Base-by-base conservation (phyloP, 192 early-diverging fungal genomes). In the Coemansia sp. region DNA sequence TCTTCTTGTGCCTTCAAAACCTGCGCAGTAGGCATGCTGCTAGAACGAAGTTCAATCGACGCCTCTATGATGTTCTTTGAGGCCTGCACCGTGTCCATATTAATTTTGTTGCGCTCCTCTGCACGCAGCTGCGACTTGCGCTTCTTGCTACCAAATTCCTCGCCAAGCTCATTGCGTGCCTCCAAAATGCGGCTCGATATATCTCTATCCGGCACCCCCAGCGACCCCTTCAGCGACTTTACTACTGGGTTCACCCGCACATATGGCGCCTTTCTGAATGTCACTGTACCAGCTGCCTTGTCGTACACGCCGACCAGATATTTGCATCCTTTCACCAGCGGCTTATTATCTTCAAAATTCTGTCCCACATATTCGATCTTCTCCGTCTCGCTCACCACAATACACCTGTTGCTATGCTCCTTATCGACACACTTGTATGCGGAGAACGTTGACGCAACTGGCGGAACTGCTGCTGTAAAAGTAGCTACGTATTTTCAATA, bases 111-210 rank as follows among this genome's bases (percentile, higher is more conserved):
- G 70, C 91, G 90, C 71, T 94, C 95, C 59, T 86, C 77, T 20
- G 91, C 89, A 17, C 85, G 85, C 63, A 98, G 90, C 63, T 88
- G 83, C 59, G 95, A 85, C 64, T 91, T 88, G 54, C 86, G 78
- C 84, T 95, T 96, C 83, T 93, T 92, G 59, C 91, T 94, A 68
- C 96, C 96, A 72, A 98, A 98, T 19, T 91, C 87, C 71, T 94
- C 87, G 63, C 95, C 95, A 55, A 98, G 83, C 57, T 85, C 82
- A 67, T 89, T 92, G 57, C 93, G 84, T 19, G 92, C 92, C 54
- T 75, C 64, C 57, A 84, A 30, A 27, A 86, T 85, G 80, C 87
- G 78, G n/a, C 69, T 39, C 30, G 63, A 61, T 39, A 51, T 65
- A 53, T 66, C 59, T 17, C 68, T 54, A 10, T 83, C 86, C 9